Percentiles rank a stretch among this genome's conserved stretches.
Evolutionary conservation across 1,284 basidiomycete genomes (phyloP).

Genomic region (Agroathelia rolfsii): DNA sequence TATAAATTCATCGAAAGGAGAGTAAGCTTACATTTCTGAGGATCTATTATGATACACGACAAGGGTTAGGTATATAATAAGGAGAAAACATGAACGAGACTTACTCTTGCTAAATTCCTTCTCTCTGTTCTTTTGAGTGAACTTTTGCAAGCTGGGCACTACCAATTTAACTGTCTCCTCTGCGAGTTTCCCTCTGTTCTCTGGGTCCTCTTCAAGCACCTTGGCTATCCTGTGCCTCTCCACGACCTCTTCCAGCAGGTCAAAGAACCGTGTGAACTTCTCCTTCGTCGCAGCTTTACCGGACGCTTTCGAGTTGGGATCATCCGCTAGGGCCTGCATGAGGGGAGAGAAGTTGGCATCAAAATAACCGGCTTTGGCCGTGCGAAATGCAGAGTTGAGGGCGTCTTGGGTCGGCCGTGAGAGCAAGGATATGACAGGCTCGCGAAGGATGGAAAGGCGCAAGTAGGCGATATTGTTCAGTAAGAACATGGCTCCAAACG

Average conservation of each 20-base stretch:
- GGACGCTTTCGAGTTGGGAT: constrained; percentile 46
- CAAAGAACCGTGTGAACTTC: constrained; percentile 71
- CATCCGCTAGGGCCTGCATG: constrained; percentile 61
- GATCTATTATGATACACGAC: constrained; percentile 36
- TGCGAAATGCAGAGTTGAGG: constrained; percentile 60
- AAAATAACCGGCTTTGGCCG: constrained; percentile 72
- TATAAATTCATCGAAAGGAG: constrained; percentile 3
- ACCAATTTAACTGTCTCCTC: constrained; percentile 71
- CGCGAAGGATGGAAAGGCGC: constrained; percentile 42
- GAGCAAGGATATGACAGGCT: constrained; percentile 41
- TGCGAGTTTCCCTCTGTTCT: constrained; percentile 42
- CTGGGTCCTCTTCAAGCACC: constrained; percentile 63
- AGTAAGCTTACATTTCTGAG: constrained; percentile 60
- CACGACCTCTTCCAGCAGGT: constrained; percentile 63
- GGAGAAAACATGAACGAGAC: constrained; percentile 17
- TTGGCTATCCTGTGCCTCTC: constrained; percentile 59
- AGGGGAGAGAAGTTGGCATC: constrained; percentile 71
- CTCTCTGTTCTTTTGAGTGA: constrained; percentile 62
- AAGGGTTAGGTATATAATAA: constrained; percentile 1
- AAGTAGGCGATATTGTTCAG: constrained; percentile 71
- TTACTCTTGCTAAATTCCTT: constrained; percentile 78
- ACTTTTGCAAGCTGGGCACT: constrained; percentile 60
- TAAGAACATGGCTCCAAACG: constrained; percentile 64
- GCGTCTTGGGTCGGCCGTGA: constrained; percentile 51
- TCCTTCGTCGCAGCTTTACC: constrained; percentile 60